Percentiles rank a stretch among this genome's conserved stretches.
These are phyloP conservation scores for Tricholoma furcatifolium DNA, from an alignment of 768 basidiomycete species.

Conservation along the genomic window DNA sequence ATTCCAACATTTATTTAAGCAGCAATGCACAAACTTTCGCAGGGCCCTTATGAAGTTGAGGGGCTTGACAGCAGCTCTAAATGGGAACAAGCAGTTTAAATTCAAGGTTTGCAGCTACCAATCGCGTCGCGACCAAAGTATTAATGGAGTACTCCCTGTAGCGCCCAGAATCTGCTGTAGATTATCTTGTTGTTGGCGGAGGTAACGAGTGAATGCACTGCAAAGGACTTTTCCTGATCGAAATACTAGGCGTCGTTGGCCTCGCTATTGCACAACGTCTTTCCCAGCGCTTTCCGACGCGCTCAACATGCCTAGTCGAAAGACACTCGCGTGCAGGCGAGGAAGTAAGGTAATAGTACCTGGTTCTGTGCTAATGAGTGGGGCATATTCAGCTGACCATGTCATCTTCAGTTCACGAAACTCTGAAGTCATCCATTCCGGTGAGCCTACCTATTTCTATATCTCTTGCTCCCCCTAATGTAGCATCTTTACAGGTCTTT, in stretches of 20 bases:
- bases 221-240: not conserved
- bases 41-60: conserved; percentile 36
- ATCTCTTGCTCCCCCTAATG: not conserved
- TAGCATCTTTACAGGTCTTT: conserved; percentile 54
- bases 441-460: conserved; percentile 29
- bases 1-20: too few relatives aligned
- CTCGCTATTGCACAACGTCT: conserved; percentile 82
- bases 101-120: conserved; percentile 51
- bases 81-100: conserved; percentile 53
- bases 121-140: not conserved
- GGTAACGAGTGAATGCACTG: conserved; percentile 40
- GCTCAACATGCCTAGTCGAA: conserved; percentile 81
- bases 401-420: conserved; percentile 69
- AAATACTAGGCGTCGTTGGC: conserved; percentile 68
- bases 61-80: conserved; percentile 60
- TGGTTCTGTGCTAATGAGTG: not conserved
- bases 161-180: conserved; percentile 70
- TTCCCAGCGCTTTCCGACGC: conserved; percentile 56
- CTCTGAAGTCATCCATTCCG: conserved; percentile 94
- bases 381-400: not conserved
- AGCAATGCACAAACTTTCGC: too few relatives aligned
- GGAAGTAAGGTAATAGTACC: conserved; percentile 68
- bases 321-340: conserved; percentile 73
- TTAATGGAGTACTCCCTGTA: conserved; percentile 25
- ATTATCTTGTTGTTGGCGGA: conserved; percentile 87